Evolutionary conservation across 1,284 basidiomycete species (phyloP), one percentile per base, ranked within the genome.

Genomic region (Ganoderma multipileum): DNA sequence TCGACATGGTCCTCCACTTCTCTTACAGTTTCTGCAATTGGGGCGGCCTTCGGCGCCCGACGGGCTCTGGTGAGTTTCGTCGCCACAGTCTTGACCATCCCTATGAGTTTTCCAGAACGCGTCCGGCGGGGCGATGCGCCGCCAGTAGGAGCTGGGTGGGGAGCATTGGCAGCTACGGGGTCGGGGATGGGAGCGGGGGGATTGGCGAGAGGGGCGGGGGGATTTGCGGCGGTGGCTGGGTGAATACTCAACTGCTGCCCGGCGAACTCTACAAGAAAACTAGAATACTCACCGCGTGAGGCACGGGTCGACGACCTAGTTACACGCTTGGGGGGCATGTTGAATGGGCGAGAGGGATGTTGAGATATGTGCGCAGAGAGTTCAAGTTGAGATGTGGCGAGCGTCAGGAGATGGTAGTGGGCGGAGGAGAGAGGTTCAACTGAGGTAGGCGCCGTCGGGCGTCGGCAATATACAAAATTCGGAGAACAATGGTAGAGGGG

Each of bases 71-170:
- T 42, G 18, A 72, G 55, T 33, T 67, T 70, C 71, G 67, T 68
- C 42, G 65, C 69, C 26, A 64, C 47, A 20, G 67, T 36, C 2
- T 57, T 67, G 58, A 72, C 36, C 6, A 68, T 63, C 6, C 64
- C 52, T 14, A 72, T 41, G 26, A 72, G 20, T 36, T 50, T 54
- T 28, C 69, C 69, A 30, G 71, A 72, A 47, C 71, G 68, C 44
- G 50, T 64, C 20, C 52, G 23, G n/a, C 50, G 63, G 16, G 63
- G 63, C 65, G 9, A 64, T 58, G 58, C 59, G 63, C 23, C 38
- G n/a, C 18, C 12, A 3, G 26, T 5, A 14, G 59, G 50, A 18
- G 61, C 30, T 4, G 20, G 28, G 30, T 62, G 58, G n/a, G 61
- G 33, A 12, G 42, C 39, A 4, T 54, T 63, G 14, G 64, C 38